These are phyloP conservation scores for Phytophthora crassamura DNA, from an alignment of 352 stramenopile species.

Conservation along the genomic window DNA sequence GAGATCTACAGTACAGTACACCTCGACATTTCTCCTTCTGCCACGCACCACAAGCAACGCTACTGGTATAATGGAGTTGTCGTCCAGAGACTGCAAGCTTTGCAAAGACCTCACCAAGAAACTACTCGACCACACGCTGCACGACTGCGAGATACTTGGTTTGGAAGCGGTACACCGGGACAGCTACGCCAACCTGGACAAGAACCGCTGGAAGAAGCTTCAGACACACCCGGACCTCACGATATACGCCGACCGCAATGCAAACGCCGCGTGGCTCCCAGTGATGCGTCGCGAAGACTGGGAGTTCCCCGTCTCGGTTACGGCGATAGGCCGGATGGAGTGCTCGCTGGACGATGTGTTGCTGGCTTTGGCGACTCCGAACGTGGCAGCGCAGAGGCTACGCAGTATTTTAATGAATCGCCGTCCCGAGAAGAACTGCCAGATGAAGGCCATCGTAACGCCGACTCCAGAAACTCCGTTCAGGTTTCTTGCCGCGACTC, in stretches of 20 bases:
- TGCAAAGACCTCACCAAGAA: constrained; percentile 27
- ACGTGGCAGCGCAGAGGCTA: constrained; percentile 24
- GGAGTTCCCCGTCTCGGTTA: constrained; percentile 25
- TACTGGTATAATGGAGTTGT: constrained; percentile 16
- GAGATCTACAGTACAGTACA: background rate
- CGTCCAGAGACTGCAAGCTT: constrained; percentile 14
- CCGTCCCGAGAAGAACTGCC: constrained; percentile 19
- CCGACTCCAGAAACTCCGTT: constrained; percentile 11
- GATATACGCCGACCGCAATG: constrained; percentile 27
- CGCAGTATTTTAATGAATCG: constrained; percentile 18
- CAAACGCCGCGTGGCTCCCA: constrained; percentile 29
- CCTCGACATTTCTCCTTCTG: constrained; percentile 15
- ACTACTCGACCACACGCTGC: constrained; percentile 27
- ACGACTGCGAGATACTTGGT: constrained; percentile 24
- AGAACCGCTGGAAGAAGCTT: constrained; percentile 31
- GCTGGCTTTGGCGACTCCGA: constrained; percentile 14
- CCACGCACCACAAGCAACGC: background rate
- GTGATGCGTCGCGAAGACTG: constrained; percentile 22
- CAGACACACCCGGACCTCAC: constrained; percentile 22
- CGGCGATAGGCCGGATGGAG: constrained; percentile 21
- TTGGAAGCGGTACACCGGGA: background rate
- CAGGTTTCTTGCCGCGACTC: constrained; percentile 20
- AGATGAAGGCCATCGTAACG: constrained; percentile 10
- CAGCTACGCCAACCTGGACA: constrained; percentile 19
- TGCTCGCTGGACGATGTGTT: constrained; percentile 29